A percentile compares a stretch with the other conserved stretches of the same genome.
Conservation (phyloP, 345 rosid genomes). For the Ricinus communis region DNA sequence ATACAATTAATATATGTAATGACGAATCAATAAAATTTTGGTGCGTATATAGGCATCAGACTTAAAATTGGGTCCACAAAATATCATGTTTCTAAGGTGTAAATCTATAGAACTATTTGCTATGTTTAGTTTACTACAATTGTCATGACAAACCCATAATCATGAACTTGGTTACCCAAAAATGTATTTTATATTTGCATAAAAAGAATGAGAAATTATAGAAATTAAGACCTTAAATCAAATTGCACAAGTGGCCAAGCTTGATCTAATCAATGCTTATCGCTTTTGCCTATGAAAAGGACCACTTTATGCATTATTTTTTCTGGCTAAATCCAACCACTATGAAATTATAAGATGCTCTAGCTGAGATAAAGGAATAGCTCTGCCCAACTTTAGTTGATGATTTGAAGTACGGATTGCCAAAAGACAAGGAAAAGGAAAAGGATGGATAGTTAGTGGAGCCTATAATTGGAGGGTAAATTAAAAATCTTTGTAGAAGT, state of each 20-base stretch:
- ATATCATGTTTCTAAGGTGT: not conserved
- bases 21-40: too few species aligned
- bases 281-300: not conserved
- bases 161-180: not conserved
- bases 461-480: too few species aligned
- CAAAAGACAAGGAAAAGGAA: not conserved
- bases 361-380: not conserved
- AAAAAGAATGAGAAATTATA: too few species aligned
- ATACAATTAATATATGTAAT: too few species aligned
- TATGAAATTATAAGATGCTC: not conserved
- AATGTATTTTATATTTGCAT: too few species aligned
- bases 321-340: not conserved
- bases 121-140: not conserved
- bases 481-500: too few species aligned
- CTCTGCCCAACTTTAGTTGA: not conserved
- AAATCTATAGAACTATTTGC: not conserved
- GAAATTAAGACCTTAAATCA: not conserved
- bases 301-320: not conserved
- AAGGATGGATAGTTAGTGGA: too few species aligned
- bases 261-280: constrained; percentile 2
- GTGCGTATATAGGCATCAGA: too few species aligned
- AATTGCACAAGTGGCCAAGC: not conserved
- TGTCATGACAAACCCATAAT: not conserved
- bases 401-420: constrained; percentile 24
- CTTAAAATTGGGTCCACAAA: not conserved